Conservation (phyloP, 2,329 filamentous ascomycete genomes). For the Fusarium verrucosum region DNA sequence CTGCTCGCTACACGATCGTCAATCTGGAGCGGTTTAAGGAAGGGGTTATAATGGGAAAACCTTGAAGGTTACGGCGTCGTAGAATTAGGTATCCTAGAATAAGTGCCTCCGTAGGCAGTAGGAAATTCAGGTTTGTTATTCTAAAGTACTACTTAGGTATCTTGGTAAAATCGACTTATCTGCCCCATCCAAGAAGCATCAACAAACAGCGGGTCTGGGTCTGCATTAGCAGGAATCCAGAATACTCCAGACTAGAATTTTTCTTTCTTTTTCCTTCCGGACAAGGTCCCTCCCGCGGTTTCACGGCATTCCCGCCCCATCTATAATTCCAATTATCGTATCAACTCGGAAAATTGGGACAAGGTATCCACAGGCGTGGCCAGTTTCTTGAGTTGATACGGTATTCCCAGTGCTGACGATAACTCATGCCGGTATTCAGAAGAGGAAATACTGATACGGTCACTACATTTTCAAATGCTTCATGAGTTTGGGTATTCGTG, state of each 20-base stretch:
- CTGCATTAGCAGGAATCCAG: constrained; percentile 1
- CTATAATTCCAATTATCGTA: no score
- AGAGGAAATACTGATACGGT: neutral
- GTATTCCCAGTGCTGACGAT: constrained; percentile 36
- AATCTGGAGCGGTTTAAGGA: no score
- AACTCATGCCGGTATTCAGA: constrained; percentile 36
- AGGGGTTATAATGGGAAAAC: no score
- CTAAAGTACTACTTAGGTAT: no score
- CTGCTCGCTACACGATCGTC: no score
- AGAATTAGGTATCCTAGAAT: no score
- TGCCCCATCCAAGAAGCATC: constrained; percentile 13
- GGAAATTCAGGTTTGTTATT: no score
- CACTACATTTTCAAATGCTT: neutral
- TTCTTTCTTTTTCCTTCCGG: constrained; percentile 13
- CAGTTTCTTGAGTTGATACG: no score
- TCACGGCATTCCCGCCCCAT: constrained; percentile 36
- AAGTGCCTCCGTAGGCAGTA: no score
- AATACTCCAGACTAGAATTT: constrained; percentile 12
- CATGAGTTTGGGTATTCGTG: neutral
- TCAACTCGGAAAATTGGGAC: no score
- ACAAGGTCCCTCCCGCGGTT: constrained; percentile 23
- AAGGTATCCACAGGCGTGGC: no score
- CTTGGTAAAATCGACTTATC: neutral
- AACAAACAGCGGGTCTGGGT: neutral
- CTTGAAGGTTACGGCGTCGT: no score